Conservation (phyloP, 257 asterid species). For the Buddleja alternifolia region DNA sequence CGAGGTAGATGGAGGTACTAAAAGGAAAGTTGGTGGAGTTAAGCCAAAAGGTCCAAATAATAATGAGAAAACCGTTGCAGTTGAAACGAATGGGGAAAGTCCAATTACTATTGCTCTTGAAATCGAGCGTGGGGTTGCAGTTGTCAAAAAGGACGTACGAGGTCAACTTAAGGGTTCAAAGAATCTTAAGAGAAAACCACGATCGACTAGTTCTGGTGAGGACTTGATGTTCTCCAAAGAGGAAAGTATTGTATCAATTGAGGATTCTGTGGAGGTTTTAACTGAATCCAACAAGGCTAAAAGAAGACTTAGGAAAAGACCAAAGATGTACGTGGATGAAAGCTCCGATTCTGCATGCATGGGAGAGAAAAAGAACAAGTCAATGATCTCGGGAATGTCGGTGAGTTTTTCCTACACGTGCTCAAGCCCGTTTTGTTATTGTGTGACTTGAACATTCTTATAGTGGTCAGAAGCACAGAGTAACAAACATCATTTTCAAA, state of each 20-base stretch:
- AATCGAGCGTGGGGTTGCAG: slow-evolving; percentile 14
- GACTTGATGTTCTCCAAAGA: background rate
- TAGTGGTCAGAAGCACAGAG: slow-evolving; percentile 3
- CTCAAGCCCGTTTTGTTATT: slow-evolving; percentile 18
- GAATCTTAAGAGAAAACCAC: background rate
- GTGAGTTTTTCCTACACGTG: slow-evolving; percentile 38
- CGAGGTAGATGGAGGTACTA: background rate
- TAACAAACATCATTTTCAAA: slow-evolving; percentile 14
- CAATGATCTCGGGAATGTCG: slow-evolving; percentile 28
- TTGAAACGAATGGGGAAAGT: slow-evolving; percentile 4
- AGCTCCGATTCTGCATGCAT: slow-evolving; percentile 18
- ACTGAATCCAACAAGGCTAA: slow-evolving; percentile 1
- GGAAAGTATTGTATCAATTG: background rate
- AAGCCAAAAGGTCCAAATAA: slow-evolving; percentile 25
- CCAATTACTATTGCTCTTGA: background rate
- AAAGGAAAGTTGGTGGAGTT: slow-evolving; percentile 17
- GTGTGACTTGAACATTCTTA: background rate
- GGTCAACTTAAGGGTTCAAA: background rate
- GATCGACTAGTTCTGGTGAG: background rate
- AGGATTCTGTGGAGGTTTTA: background rate
- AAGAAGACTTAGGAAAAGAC: slow-evolving; percentile 12
- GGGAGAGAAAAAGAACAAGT: slow-evolving; percentile 29
- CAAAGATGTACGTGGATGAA: slow-evolving; percentile 8
- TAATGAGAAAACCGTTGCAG: slow-evolving; percentile 13
- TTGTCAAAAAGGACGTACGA: background rate